These are phyloP conservation scores for Fusarium sambucinum DNA, from an alignment of 2,329 filamentous ascomycete species.

Conservation along the genomic window DNA sequence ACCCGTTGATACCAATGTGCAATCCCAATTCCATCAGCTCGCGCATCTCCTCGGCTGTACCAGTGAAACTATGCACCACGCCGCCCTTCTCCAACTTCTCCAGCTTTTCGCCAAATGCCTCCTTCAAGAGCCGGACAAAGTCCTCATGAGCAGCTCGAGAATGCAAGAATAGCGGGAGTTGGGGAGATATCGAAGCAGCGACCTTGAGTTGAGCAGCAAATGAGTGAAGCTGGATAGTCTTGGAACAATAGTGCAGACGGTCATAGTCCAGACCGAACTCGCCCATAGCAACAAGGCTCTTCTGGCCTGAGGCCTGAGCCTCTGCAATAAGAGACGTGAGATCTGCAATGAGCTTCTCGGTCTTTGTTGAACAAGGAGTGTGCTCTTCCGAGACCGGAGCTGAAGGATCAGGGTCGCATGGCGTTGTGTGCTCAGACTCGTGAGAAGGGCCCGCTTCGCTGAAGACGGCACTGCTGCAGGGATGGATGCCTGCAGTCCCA, in stretches of 20 bases:
- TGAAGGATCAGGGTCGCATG: conserved; percentile 66
- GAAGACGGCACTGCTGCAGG: conserved; percentile 87
- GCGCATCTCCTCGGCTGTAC: conserved; percentile 84
- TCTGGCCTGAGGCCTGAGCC: conserved; percentile 61
- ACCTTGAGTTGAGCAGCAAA: conserved; percentile 87
- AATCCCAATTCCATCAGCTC: conserved; percentile 83
- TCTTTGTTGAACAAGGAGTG: conserved; percentile 58
- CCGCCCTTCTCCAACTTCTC: conserved; percentile 78
- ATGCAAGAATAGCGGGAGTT: conserved; percentile 91
- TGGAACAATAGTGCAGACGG: conserved; percentile 83
- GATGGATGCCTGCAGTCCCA: conserved; percentile 92
- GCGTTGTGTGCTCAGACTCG: conserved; percentile 62
- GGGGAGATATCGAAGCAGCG: conserved; percentile 74
- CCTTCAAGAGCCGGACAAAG: conserved; percentile 79
- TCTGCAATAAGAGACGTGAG: conserved; percentile 74
- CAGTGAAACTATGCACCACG: conserved; percentile 95
- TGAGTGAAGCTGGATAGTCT: conserved; percentile 83
- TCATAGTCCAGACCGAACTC: conserved; percentile 98
- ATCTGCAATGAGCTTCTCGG: conserved; percentile 64
- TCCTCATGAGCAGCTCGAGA: conserved; percentile 88
- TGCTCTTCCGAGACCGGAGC: conserved; percentile 63
- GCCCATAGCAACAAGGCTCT: conserved; percentile 80
- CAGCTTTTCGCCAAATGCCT: conserved; percentile 67
- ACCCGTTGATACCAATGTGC: conserved; percentile 96
- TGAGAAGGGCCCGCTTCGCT: conserved; percentile 63